A percentile compares a stretch with the other conserved stretches of the same genome.
Conservation (phyloP, 352 stramenopile species). For the Plasmopara muralis region DNA sequence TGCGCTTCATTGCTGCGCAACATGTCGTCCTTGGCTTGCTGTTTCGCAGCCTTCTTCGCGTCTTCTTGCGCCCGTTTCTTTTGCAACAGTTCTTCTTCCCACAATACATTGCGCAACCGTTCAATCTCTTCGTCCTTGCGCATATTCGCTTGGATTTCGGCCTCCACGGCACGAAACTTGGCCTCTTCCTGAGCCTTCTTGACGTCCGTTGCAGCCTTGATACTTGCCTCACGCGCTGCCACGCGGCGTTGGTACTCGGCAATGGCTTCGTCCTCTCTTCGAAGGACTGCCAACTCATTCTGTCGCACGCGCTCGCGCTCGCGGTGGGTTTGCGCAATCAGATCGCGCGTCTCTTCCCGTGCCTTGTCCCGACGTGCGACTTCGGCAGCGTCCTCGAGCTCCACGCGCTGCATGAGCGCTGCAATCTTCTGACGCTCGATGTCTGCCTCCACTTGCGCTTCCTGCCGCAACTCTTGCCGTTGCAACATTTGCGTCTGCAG, state of each 20-base stretch:
- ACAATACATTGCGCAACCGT: constrained; percentile 84
- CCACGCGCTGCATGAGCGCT: constrained; percentile 79
- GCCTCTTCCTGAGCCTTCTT: constrained; percentile 66
- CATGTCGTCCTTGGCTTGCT: constrained; percentile 74
- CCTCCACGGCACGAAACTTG: constrained; percentile 70
- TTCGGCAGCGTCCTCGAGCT: constrained; percentile 78
- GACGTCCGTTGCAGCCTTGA: constrained; percentile 58
- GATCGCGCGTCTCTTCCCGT: constrained; percentile 45
- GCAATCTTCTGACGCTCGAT: constrained; percentile 82
- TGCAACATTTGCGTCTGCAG: constrained; percentile 69
- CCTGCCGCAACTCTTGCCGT: constrained; percentile 50
- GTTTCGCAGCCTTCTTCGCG: constrained; percentile 54
- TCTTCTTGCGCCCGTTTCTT: constrained; percentile 71
- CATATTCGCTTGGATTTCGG: constrained; percentile 77
- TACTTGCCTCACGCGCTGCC: constrained; percentile 33
- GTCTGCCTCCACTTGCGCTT: constrained; percentile 63
- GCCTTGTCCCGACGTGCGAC: constrained; percentile 50
- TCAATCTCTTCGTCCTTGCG: constrained; percentile 86
- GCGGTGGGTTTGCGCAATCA: constrained; percentile 45
- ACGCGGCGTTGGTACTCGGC: constrained; percentile 43
- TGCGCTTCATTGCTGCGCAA: constrained; percentile 81
- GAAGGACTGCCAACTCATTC: constrained; percentile 23
- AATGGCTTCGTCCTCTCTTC: constrained; percentile 42
- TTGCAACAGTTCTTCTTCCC: constrained; percentile 85
- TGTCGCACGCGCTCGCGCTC: constrained; percentile 32